phyloP scores from a whole-genome alignment of 768 basidiomycete species.

The Basidioascus undulatus region DNA sequence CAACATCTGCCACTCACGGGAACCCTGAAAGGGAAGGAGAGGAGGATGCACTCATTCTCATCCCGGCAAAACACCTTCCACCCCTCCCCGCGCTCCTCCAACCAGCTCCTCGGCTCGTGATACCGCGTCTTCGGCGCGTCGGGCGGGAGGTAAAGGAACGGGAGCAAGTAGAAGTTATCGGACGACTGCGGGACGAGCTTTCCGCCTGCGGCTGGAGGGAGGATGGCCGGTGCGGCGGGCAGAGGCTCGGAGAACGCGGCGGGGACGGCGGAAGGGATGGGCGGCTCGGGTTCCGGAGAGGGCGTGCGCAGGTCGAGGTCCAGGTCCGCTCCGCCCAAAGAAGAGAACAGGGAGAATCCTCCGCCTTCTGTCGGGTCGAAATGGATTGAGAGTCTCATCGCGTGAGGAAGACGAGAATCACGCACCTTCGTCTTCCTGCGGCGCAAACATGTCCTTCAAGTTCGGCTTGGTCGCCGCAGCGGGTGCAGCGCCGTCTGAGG shows the following conservation, averaged over 20 bases:
- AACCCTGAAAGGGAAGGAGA: neutral
- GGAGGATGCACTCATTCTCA: conserved; percentile 11
- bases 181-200: neutral
- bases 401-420: neutral
- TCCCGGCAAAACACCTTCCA: conserved; percentile 9
- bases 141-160: neutral
- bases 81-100: conserved; percentile 6
- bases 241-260: too few relatives aligned
- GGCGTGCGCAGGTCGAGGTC: conserved; percentile 7
- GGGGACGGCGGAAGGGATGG: neutral
- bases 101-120: neutral
- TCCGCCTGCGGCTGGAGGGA: neutral
- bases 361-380: neutral
- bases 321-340: conserved; percentile 5
- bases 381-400: neutral
- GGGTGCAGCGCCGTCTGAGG: too few relatives aligned
- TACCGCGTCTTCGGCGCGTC: neutral
- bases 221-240: too few relatives aligned
- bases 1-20: neutral
- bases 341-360: conserved; percentile 6
- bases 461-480: too few relatives aligned
- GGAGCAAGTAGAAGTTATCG: neutral
- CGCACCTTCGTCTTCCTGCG: conserved; percentile 8
- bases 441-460: conserved; percentile 13
- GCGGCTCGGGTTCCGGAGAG: neutral